These are phyloP conservation scores for Clavispora carvajalis DNA, from an alignment of 805 yeast genomes.

Conservation along the genomic window DNA sequence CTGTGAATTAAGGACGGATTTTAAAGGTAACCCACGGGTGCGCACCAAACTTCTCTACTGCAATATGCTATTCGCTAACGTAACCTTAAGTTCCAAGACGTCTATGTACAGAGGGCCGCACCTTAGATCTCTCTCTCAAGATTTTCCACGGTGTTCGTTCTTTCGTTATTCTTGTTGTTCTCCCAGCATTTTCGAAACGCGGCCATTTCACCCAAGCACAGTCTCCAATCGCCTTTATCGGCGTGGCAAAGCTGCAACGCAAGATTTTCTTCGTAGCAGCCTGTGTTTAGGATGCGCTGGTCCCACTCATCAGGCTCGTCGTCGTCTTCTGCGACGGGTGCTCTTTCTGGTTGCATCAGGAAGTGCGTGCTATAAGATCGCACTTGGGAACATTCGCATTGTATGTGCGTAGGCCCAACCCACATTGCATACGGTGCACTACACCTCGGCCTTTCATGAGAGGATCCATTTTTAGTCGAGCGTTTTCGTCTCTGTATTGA, in stretches of 20 bases:
- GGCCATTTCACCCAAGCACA: conserved; percentile 51
- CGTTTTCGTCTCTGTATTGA: too few relatives aligned
- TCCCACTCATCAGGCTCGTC: conserved; percentile 78
- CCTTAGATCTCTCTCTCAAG: background rate
- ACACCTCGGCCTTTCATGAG: too few relatives aligned
- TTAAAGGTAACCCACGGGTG: too few relatives aligned
- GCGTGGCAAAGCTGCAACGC: conserved; percentile 73
- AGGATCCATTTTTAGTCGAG: too few relatives aligned
- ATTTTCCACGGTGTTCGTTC: conserved; percentile 40
- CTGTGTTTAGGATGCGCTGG: conserved; percentile 64
- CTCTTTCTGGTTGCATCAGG: background rate
- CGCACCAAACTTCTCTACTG: too few relatives aligned
- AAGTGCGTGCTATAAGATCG: background rate
- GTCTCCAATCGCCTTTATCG: conserved; percentile 77
- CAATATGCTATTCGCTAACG: too few relatives aligned
- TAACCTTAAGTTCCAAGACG: background rate
- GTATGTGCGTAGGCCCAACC: too few relatives aligned
- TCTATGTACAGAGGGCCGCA: background rate
- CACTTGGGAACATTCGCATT: background rate
- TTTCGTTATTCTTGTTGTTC: conserved; percentile 45
- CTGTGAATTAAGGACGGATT: too few relatives aligned
- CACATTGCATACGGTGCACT: too few relatives aligned
- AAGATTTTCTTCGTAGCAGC: conserved; percentile 70
- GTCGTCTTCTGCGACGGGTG: conserved; percentile 22
- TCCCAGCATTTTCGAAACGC: conserved; percentile 64